phyloP scores from a whole-genome alignment of 1,284 basidiomycete species.

The Phellopilus nigrolimitatus region DNA sequence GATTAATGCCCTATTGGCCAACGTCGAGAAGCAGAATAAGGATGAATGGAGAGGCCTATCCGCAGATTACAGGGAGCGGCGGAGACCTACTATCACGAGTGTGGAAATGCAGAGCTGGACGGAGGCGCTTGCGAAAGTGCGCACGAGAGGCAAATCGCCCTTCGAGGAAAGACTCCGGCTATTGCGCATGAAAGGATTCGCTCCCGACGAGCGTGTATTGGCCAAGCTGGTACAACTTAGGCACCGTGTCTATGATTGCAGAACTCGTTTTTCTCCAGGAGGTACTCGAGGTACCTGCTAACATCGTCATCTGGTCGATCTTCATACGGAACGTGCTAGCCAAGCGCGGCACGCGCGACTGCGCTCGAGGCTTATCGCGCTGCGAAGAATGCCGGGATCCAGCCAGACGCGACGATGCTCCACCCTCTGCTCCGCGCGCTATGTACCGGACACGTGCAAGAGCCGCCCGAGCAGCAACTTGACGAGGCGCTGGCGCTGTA shows the following conservation, averaged over 20 bases:
- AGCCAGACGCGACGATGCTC: conserved; percentile 44
- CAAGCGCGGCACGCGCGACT: conserved; percentile 28
- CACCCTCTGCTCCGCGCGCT: conserved; percentile 48
- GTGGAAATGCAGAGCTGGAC: conserved; percentile 3
- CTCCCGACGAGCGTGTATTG: conserved; percentile 33
- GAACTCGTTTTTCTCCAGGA: conserved; percentile 42
- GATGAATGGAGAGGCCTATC: background rate
- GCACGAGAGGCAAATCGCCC: background rate
- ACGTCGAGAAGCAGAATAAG: conserved; percentile 23
- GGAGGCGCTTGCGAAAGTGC: background rate
- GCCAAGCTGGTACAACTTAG: conserved; percentile 35
- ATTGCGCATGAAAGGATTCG: conserved; percentile 31
- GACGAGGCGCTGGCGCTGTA: conserved; percentile 50
- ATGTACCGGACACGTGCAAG: conserved; percentile 34
- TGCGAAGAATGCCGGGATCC: conserved; percentile 38
- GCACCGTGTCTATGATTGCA: conserved; percentile 26
- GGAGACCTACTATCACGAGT: background rate
- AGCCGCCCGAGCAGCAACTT: conserved; percentile 37
- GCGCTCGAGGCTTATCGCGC: conserved; percentile 46
- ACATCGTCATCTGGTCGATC: conserved; percentile 43
- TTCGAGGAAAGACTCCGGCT: conserved; percentile 9
- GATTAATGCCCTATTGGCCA: conserved; percentile 38
- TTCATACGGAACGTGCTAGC: conserved; percentile 44
- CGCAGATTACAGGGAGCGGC: background rate
- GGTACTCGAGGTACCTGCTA: conserved; percentile 37